phyloP scores from a whole-genome alignment of 2,329 filamentous ascomycete species.

The Helotiales sp. region DNA sequence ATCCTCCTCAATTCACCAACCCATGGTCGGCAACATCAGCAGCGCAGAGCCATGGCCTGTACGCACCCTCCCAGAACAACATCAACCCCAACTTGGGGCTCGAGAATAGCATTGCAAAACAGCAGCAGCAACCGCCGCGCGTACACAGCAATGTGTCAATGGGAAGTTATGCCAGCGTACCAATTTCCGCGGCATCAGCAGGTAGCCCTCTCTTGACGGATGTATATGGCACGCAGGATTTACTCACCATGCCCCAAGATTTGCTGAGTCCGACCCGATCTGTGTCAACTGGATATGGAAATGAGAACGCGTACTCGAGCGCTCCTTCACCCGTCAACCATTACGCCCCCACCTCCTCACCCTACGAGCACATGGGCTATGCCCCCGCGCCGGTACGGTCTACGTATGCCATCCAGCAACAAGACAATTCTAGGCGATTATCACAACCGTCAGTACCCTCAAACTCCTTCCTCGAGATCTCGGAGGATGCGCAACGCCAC shows the following conservation, averaged over 20 bases:
- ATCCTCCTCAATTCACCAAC: slow-evolving; percentile 78
- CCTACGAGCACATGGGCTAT: slow-evolving; percentile 78
- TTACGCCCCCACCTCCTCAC: slow-evolving; percentile 47
- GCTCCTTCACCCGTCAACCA: slow-evolving; percentile 52
- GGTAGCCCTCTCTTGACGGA: slow-evolving; percentile 62
- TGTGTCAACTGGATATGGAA: slow-evolving; percentile 64
- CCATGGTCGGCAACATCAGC: slow-evolving; percentile 72
- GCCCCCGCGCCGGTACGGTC: slow-evolving; percentile 63
- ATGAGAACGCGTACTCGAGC: slow-evolving; percentile 64
- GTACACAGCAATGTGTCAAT: slow-evolving; percentile 59
- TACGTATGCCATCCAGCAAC: slow-evolving; percentile 54
- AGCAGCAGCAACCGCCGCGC: slow-evolving; percentile 53
- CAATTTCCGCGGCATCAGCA: slow-evolving; percentile 72
- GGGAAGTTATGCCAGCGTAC: slow-evolving; percentile 71
- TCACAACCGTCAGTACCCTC: slow-evolving; percentile 80
- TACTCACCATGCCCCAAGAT: slow-evolving; percentile 75
- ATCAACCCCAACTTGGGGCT: slow-evolving; percentile 60
- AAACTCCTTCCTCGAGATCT: slow-evolving; percentile 43
- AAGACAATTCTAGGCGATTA: slow-evolving; percentile 62
- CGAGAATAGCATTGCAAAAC: slow-evolving; percentile 54
- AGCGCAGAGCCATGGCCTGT: slow-evolving; percentile 55
- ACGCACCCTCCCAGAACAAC: slow-evolving; percentile 55
- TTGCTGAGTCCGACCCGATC: slow-evolving; percentile 63
- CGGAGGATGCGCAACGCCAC: slow-evolving; percentile 30
- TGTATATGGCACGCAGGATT: slow-evolving; percentile 62